Percentiles rank a stretch among this genome's conserved stretches.
Conservation (phyloP, 345 rosid genomes). For the Eucalyptus polybractea region DNA sequence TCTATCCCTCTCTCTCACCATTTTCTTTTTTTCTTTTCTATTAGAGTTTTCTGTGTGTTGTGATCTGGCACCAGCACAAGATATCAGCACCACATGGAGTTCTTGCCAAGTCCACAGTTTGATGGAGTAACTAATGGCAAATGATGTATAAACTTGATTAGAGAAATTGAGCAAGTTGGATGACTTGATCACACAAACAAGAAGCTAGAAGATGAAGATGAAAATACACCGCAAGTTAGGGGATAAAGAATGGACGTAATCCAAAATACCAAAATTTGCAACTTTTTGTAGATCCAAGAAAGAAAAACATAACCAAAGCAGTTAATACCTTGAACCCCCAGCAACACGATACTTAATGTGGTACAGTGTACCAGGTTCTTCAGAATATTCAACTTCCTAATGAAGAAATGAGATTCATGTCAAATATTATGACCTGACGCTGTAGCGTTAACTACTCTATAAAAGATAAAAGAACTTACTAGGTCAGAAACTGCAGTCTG, state of each 20-base stretch:
- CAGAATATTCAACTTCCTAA: slow-evolving; percentile 98
- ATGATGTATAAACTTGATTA: background rate
- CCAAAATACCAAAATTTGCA: background rate
- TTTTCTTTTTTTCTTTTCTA: background rate
- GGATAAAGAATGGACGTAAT: background rate
- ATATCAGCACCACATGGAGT: background rate
- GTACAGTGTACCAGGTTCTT: slow-evolving; percentile 80
- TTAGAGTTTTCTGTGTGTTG: background rate
- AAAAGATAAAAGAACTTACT: slow-evolving; percentile 38
- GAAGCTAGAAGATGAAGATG: background rate
- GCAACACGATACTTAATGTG: slow-evolving; percentile 95
- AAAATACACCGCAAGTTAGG: background rate
- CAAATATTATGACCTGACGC: background rate
- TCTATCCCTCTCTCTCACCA: background rate
- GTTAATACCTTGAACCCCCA: slow-evolving; percentile 34
- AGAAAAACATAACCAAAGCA: background rate
- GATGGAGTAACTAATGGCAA: background rate
- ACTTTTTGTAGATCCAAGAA: background rate
- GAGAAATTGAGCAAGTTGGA: background rate
- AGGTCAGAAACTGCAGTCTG: slow-evolving; percentile 99
- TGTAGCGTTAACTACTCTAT: background rate
- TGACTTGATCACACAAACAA: background rate
- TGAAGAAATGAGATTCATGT: background rate
- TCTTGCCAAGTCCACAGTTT: background rate
- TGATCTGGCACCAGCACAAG: background rate